Evolutionary conservation across 164 flowering plant species (phyloP).

Genomic region (Stephania yunnanensis): DNA sequence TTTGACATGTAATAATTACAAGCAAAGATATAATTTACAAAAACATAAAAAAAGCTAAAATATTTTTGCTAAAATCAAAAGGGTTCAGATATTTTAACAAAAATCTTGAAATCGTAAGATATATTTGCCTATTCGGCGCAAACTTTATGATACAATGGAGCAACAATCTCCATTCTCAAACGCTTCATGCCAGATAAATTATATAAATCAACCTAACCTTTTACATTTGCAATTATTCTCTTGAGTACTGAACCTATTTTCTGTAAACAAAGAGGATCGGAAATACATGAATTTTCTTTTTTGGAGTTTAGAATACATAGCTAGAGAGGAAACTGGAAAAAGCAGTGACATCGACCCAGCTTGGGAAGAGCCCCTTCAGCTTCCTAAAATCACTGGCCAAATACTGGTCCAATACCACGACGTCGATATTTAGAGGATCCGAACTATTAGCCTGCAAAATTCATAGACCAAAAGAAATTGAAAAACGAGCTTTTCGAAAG

Average conservation of each 20-base stretch:
- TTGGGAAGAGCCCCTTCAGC: constrained; percentile 67
- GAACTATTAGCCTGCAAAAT: constrained; percentile 61
- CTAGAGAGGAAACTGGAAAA: constrained; percentile 72
- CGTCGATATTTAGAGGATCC: constrained; percentile 61
- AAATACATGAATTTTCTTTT: background rate
- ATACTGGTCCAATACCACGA: constrained; percentile 72
- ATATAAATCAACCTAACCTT: background rate
- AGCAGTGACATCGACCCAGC: constrained; percentile 81
- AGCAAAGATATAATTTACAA: too few species aligned
- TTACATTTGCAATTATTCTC: background rate
- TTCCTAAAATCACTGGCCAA: constrained; percentile 40
- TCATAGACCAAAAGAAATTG: background rate
- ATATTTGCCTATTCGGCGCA: too few species aligned
- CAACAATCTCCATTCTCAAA: background rate
- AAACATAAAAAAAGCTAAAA: too few species aligned
- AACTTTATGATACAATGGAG: too few species aligned
- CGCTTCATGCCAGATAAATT: background rate
- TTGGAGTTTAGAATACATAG: constrained; percentile 41
- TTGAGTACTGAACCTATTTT: background rate
- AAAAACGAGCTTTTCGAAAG: background rate
- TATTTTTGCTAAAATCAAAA: too few species aligned
- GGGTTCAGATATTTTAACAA: too few species aligned
- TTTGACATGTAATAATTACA: too few species aligned
- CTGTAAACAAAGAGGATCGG: background rate
- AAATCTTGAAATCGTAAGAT: too few species aligned